A percentile compares a stretch with the other conserved stretches of the same genome.
Conservation (phyloP, 2,329 filamentous ascomycete genomes). For the Aureobasidium vineae region DNA sequence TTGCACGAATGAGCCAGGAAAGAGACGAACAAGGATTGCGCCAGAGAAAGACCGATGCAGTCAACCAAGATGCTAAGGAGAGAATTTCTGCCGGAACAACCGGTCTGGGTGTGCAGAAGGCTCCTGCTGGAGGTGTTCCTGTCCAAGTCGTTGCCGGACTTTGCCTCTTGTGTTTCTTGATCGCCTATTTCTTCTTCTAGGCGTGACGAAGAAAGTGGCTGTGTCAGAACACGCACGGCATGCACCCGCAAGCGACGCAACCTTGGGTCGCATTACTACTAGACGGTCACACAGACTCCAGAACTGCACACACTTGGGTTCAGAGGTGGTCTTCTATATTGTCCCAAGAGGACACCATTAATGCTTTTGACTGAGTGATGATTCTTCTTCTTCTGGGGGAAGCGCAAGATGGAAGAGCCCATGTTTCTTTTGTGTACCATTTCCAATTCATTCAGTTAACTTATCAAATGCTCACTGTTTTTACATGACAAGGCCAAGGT, state of each 20-base stretch:
- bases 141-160: conserved; percentile 80
- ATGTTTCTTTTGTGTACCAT: neutral
- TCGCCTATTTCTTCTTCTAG: conserved; percentile 97
- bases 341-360: conserved; percentile 1
- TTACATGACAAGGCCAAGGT: neutral
- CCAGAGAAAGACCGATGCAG: conserved; percentile 67
- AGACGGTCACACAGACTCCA: neutral
- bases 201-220: conserved; percentile 7
- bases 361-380: conserved; percentile 12
- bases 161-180: conserved; percentile 85
- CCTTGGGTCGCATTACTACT: neutral
- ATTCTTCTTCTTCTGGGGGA: conserved; percentile 8
- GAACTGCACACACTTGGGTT: neutral
- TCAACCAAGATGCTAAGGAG: conserved; percentile 52
- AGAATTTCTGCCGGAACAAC: conserved; percentile 52
- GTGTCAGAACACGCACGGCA: neutral
- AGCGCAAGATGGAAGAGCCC: conserved; percentile 1
- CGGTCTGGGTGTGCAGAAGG: conserved; percentile 52
- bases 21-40: conserved; percentile 67
- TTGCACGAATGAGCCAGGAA: conserved; percentile 65
- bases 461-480: neutral
- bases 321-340: neutral
- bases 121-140: conserved; percentile 71
- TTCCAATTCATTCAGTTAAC: neutral
- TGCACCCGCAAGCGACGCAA: neutral